Conservation (phyloP, 257 asterid species). For the Przewalskia tangutica region DNA sequence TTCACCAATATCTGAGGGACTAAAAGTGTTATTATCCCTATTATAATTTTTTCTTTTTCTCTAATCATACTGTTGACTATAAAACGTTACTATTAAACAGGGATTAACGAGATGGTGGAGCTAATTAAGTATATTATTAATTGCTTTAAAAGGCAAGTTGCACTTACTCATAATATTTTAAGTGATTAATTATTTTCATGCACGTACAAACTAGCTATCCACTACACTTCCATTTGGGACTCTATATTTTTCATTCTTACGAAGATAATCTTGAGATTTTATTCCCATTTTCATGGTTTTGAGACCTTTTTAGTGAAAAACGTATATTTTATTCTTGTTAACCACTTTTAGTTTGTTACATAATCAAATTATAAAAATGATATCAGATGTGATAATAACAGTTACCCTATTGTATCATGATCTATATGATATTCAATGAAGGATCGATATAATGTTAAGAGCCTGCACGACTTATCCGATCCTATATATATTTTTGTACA, state of each 20-base stretch:
- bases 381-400: background rate
- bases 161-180: background rate
- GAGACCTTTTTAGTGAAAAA: background rate
- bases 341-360: background rate
- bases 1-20: background rate
- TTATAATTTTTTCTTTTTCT: background rate
- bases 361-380: background rate
- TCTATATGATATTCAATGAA: background rate
- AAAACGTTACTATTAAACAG: no score
- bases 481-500: background rate
- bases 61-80: background rate
- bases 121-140: background rate
- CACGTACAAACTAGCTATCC: slow-evolving; percentile 1
- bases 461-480: background rate
- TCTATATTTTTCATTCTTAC: background rate
- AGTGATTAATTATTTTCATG: slow-evolving; percentile 2
- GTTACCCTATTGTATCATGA: background rate
- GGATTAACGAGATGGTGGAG: background rate
- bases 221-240: background rate
- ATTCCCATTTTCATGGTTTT: background rate
- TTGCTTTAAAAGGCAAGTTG: background rate
- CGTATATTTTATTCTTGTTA: background rate
- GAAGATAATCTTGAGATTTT: slow-evolving; percentile 5
- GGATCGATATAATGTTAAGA: background rate
- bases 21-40: background rate